Conservation (phyloP, 495 filamentous ascomycete genomes). For the Apiosordaria backusii region DNA sequence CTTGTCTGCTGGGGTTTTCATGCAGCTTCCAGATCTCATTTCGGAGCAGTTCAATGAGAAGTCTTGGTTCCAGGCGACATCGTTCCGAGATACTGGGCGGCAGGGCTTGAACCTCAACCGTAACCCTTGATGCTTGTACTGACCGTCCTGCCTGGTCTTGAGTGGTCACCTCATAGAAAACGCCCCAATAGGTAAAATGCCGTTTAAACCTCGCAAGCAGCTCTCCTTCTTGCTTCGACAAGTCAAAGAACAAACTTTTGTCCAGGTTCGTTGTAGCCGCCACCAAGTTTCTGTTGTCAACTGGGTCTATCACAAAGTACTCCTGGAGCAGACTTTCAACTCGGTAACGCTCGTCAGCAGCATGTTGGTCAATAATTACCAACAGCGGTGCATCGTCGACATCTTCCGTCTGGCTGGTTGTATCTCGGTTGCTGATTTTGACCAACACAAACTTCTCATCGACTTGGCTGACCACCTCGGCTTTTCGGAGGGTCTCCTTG, state of each 20-base stretch:
- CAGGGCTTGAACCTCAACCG: constrained; percentile 54
- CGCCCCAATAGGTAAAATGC: constrained; percentile 69
- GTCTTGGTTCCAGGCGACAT: constrained; percentile 64
- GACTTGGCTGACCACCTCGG: constrained; percentile 73
- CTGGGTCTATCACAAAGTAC: constrained; percentile 32
- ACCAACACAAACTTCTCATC: constrained; percentile 86
- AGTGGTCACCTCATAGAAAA: constrained; percentile 51
- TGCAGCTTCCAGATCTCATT: constrained; percentile 63
- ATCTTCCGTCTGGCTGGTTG: background rate
- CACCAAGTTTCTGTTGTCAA: background rate
- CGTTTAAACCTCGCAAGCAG: constrained; percentile 52
- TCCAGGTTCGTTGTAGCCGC: constrained; percentile 32
- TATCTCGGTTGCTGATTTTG: constrained; percentile 41
- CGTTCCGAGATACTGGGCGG: constrained; percentile 71
- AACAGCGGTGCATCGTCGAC: constrained; percentile 38
- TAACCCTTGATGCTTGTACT: constrained; percentile 10
- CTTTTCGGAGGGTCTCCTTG: constrained; percentile 58
- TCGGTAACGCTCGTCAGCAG: constrained; percentile 83
- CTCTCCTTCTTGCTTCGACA: constrained; percentile 54
- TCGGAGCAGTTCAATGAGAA: constrained; percentile 68
- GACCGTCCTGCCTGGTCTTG: constrained; percentile 1
- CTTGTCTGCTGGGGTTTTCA: constrained; percentile 24
- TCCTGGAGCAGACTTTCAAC: constrained; percentile 62
- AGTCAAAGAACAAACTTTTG: constrained; percentile 59
- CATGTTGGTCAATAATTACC: constrained; percentile 89